Evolutionary conservation across 179 eudicot genomes (phyloP).

Genomic region (Patellifolia procumbens): DNA sequence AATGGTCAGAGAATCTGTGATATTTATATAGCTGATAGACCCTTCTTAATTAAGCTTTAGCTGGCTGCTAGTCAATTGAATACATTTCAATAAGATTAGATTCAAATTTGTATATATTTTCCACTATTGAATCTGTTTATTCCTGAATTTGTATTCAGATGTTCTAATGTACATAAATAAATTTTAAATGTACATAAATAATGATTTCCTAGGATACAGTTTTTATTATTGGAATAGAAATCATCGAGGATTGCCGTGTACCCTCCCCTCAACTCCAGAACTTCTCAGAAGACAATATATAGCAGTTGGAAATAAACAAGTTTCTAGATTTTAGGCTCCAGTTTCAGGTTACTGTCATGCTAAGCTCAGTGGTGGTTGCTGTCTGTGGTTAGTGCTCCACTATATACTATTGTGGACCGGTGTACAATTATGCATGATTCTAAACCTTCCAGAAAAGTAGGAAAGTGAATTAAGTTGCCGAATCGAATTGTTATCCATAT

Average conservation of each 20-base stretch:
- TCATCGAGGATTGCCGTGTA: not conserved
- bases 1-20: not conserved
- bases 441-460: not conserved
- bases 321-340: conserved; percentile 1
- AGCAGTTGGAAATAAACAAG: not conserved
- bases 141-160: conserved; percentile 1
- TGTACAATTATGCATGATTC: not conserved
- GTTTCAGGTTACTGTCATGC: conserved; percentile 19
- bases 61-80: not conserved
- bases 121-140: not conserved
- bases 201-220: not conserved
- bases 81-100: conserved; percentile 3
- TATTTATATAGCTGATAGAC: not conserved
- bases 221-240: not conserved
- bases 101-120: not conserved
- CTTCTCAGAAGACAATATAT: not conserved
- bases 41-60: not conserved
- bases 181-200: not conserved
- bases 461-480: not conserved
- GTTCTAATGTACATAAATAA: conserved; percentile 5
- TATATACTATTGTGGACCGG: not conserved
- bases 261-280: not conserved
- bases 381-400: conserved; percentile 2
- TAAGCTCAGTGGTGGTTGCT: not conserved
- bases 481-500: not conserved